Conservation (phyloP, 345 rosid genomes). For the Syzygium grande region DNA sequence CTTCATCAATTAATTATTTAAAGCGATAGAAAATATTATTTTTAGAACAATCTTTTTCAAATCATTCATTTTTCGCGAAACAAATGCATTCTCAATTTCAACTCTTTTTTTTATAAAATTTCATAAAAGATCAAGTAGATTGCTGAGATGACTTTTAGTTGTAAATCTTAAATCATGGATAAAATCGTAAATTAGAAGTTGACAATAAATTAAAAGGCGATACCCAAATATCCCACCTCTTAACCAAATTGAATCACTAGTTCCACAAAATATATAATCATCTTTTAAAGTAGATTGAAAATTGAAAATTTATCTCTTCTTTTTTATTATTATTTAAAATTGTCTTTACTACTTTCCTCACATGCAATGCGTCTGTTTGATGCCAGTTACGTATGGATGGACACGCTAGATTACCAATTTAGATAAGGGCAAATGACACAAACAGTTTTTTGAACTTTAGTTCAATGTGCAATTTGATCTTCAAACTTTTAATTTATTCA, state of each 20-base stretch:
- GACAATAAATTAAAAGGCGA: background rate
- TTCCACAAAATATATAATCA: background rate
- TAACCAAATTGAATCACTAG: background rate
- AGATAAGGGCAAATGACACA: no score
- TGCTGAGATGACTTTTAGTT: background rate
- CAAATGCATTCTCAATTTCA: background rate
- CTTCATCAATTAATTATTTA: background rate
- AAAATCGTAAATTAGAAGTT: background rate
- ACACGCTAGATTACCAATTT: background rate
- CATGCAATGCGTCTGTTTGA: background rate
- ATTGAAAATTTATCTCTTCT: background rate
- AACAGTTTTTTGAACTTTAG: no score
- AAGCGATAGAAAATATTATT: no score
- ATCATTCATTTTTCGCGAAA: background rate
- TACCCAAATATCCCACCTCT: background rate
- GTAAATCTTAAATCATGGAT: background rate
- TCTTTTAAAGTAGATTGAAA: background rate
- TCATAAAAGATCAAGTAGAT: background rate
- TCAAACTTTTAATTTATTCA: no score
- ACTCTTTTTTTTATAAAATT: background rate
- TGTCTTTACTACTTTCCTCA: background rate
- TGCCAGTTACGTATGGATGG: background rate
- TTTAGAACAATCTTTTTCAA: background rate
- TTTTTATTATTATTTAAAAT: no score
- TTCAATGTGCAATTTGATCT: no score